Conservation (phyloP, 2,329 filamentous ascomycete genomes). For the Pseudogymnoascus sp. region DNA sequence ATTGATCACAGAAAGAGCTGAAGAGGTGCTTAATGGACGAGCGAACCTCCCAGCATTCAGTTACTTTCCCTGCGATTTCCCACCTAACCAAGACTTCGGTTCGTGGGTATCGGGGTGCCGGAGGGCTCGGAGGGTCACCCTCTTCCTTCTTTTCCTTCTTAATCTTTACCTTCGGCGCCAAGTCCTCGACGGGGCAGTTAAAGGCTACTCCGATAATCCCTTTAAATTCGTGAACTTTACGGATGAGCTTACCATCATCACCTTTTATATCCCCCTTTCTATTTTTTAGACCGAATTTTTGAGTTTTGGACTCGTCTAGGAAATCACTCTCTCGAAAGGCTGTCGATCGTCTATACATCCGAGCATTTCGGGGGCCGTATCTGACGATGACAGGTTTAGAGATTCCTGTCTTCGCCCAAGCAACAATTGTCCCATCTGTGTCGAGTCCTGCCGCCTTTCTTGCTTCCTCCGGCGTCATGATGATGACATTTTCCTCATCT, state of each 20-base stretch:
- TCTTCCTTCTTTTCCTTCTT: background rate
- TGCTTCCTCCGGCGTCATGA: no score
- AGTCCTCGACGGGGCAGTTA: background rate
- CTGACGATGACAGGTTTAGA: no score
- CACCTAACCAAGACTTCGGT: conserved; percentile 7
- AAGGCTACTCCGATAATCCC: conserved; percentile 5
- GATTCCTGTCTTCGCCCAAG: no score
- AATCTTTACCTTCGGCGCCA: background rate
- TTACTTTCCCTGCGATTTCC: conserved; percentile 4
- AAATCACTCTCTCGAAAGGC: no score
- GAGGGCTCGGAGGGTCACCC: background rate
- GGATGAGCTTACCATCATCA: background rate
- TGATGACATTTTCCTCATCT: no score
- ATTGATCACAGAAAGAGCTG: background rate
- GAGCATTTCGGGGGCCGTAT: no score
- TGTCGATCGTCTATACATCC: no score
- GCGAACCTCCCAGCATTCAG: background rate
- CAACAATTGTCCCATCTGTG: no score
- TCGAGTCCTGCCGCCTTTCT: no score
- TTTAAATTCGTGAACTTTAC: background rate
- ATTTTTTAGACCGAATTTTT: background rate
- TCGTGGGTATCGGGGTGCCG: background rate
- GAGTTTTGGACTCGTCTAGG: background rate
- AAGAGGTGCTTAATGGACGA: conserved; percentile 10
- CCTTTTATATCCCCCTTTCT: background rate